Evolutionary conservation across 768 basidiomycete genomes (phyloP), one percentile per base, ranked within the genome.

Genomic region (Boletus vermiculosoides): DNA sequence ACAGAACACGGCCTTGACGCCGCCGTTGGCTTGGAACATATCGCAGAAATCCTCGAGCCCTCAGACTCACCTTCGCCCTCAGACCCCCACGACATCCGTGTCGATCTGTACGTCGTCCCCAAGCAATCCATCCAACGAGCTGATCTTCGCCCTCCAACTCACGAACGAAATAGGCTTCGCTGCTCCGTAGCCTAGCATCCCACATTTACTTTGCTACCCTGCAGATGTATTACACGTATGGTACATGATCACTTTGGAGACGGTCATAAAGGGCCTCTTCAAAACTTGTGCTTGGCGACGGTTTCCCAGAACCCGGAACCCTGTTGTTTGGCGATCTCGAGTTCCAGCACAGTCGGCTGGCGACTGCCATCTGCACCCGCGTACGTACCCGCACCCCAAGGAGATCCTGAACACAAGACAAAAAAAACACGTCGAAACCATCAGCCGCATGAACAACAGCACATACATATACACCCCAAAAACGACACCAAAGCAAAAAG

Each of bases 311-410:
- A 87, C 16, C 66, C 55, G 54, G 68, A 65, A 50, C 86, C 86
- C 64, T 88, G 86, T 25, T 74, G 69, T 11, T 62, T 56, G 13
- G 83, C 84, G 18, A 86, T 62, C 50, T 80, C 77, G 37, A 80
- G 72, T 65, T 88, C 86, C 36, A 82, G 74, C 1, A 64, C 57
- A 8, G 71, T 66, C 3, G 87, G 83, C 61, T 78, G 70, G 50
- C 84, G 82, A 3, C 72, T 65, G 3, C 83, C 85, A 58, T 77
- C 73, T 4, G 66, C 37, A 2, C 69, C 77, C 22, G 84, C 78
- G 52, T 78, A 77, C 8, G 85, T 82, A 23, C 86, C 87, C n/a
- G 90, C 87, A 51, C 90, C 90, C 82, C 84, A 92, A 16, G 90
- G 83, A 8, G 87, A 86, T 28, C 87, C 87, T 86, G 50, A 45